Percentiles rank a stretch among this genome's conserved stretches.
Evolutionary conservation across 495 filamentous ascomycete genomes (phyloP).

Genomic region (Hypoxylon perforatum): DNA sequence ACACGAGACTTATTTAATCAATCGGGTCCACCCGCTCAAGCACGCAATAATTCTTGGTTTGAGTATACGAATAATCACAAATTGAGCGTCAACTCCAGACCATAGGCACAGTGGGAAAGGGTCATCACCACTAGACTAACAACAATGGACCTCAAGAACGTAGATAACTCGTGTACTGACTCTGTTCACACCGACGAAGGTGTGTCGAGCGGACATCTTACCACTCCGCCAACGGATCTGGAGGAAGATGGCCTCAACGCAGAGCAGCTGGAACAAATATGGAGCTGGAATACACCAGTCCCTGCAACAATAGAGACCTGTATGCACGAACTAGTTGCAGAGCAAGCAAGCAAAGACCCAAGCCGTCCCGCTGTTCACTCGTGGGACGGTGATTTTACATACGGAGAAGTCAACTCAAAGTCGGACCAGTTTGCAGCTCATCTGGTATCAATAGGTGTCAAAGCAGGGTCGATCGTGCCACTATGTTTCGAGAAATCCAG

Average conservation of each 20-base stretch:
- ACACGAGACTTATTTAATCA: constrained; percentile 23
- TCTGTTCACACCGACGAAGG: constrained; percentile 39
- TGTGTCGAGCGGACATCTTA: constrained; percentile 31
- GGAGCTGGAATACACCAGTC: constrained; percentile 53
- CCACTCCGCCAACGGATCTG: constrained; percentile 45
- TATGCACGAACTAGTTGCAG: constrained; percentile 55
- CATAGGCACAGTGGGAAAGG: constrained; percentile 7
- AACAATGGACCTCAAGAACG: constrained; percentile 29
- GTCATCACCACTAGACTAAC: constrained; percentile 9
- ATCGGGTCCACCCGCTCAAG: constrained; percentile 12
- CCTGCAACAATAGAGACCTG: constrained; percentile 50
- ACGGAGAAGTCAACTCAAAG: constrained; percentile 60
- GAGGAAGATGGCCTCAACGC: constrained; percentile 42
- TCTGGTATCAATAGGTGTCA: constrained; percentile 55
- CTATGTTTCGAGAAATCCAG: constrained; percentile 67
- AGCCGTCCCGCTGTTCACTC: constrained; percentile 49
- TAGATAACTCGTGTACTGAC: constrained; percentile 27
- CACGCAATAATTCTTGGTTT: constrained; percentile 13
- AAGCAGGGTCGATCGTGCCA: constrained; percentile 58
- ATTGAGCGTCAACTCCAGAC: constrained; percentile 11
- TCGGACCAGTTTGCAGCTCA: constrained; percentile 61
- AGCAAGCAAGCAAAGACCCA: constrained; percentile 43
- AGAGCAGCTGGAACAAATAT: constrained; percentile 50
- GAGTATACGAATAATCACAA: constrained; percentile 12
- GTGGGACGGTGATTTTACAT: constrained; percentile 72